Conservation (phyloP, 805 yeast species). For the Ogataea siamensis region DNA sequence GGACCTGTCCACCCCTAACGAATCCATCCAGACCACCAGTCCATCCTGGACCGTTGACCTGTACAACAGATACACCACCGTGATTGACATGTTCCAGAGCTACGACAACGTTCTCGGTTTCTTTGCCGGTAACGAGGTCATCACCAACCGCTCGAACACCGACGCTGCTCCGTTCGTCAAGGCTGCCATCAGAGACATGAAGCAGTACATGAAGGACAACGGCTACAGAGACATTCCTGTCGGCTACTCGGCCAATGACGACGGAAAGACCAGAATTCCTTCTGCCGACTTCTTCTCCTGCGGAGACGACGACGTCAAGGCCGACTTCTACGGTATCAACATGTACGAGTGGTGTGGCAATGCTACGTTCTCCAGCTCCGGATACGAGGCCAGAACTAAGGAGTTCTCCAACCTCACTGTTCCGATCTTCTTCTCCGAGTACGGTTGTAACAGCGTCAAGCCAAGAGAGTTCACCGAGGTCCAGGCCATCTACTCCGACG, state of each 20-base stretch:
- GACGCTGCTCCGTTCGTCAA: slow-evolving; percentile 92
- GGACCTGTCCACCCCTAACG: slow-evolving; percentile 83
- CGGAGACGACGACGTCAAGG: slow-evolving; percentile 63
- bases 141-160: slow-evolving; percentile 79
- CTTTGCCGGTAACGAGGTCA: slow-evolving; percentile 97
- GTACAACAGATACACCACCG: slow-evolving; percentile 74
- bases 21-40: slow-evolving; percentile 69
- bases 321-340: slow-evolving; percentile 81
- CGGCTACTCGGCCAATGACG: slow-evolving; percentile 93
- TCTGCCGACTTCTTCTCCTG: slow-evolving; percentile 86
- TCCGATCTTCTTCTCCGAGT: slow-evolving; percentile 84
- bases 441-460: slow-evolving; percentile 73
- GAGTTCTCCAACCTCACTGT: slow-evolving; percentile 71
- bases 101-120: slow-evolving; percentile 87
- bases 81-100: slow-evolving; percentile 73
- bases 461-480: slow-evolving; percentile 83
- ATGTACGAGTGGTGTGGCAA: slow-evolving; percentile 88
- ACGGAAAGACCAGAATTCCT: slow-evolving; percentile 69
- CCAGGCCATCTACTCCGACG: slow-evolving; percentile 55
- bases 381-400: slow-evolving; percentile 67
- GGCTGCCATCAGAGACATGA: slow-evolving; percentile 92
- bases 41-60: slow-evolving; percentile 78
- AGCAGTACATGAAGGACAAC: slow-evolving; percentile 63
- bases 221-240: slow-evolving; percentile 81
- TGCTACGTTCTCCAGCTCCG: slow-evolving; percentile 57